Percentiles rank a stretch among this genome's conserved stretches.
Conservation (phyloP, 495 filamentous ascomycete genomes). For the Gamarada debralockiae region DNA sequence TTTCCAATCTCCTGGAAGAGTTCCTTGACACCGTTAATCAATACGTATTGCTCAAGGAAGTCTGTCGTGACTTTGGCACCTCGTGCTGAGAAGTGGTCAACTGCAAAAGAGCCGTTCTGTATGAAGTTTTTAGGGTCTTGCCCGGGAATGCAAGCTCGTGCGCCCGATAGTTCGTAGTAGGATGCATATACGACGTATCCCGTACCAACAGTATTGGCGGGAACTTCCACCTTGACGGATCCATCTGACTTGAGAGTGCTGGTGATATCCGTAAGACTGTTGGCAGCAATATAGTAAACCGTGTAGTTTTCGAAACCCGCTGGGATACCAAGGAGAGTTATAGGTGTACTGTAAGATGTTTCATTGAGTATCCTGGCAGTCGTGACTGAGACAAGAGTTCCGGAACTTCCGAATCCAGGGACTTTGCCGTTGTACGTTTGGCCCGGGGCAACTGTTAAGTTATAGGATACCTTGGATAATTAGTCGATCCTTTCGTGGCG, state of each 20-base stretch:
- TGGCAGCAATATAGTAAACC: too few species aligned
- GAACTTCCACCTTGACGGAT: background rate
- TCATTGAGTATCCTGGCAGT: background rate
- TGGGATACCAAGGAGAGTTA: too few species aligned
- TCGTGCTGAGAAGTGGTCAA: constrained; percentile 43
- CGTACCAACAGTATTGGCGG: background rate
- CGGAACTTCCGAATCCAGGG: background rate
- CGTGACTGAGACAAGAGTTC: background rate
- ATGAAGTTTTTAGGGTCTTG: constrained; percentile 26
- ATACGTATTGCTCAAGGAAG: constrained; percentile 43
- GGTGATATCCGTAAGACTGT: constrained; percentile 2
- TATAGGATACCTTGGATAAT: too few species aligned
- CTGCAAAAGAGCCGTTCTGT: constrained; percentile 44
- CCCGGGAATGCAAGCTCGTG: too few species aligned
- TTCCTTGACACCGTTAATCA: constrained; percentile 29
- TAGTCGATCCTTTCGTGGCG: too few species aligned
- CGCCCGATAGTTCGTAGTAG: constrained; percentile 16
- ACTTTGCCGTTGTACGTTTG: too few species aligned
- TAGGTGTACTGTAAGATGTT: too few species aligned
- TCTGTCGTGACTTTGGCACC: constrained; percentile 39
- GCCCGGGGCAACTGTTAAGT: too few species aligned
- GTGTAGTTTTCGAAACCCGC: too few species aligned
- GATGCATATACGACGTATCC: background rate
- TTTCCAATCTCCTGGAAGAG: constrained; percentile 35
- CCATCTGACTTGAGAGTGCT: background rate